Base-by-base conservation (phyloP, 768 basidiomycete species). In the Dioszegia hungarica region DNA sequence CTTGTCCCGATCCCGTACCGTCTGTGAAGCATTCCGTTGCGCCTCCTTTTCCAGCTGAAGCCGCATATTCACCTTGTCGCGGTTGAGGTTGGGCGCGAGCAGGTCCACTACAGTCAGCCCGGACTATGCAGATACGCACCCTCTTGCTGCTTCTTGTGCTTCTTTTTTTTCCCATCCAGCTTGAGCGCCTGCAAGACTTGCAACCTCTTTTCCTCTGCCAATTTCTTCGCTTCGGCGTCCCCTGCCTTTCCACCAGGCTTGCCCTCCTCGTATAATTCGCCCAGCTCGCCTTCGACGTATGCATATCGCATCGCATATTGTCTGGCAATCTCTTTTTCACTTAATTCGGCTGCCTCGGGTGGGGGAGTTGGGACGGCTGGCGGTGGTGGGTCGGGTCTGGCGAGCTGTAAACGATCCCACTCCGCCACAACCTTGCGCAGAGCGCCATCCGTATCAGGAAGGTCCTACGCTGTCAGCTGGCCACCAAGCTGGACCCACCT, bases 1-100 rank as follows among this genome's bases (percentile, higher is more conserved):
- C 48, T 60, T 66, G 51, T 75, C 74, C 27, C 74, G 40, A 17
- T 74, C 70, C 38, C 61, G 68, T 41, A 61, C 66, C n/a, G 47
- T 50, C 29, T 62, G 56, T 0, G 72, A 57, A 24, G 60, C 66
- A 24, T 60, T 56, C 50, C 64, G 67, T n/a, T 66, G 64, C 3
- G 66, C 56, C 36, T 75, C 72, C 52, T 66, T 53, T 24, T 71
- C 62, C 56, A 74, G 66, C 37, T 72, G 70, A n/a, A 64, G 63
- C 22, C 57, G 59, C 34, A 63, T 66, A 8, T 61, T 59, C 3
- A 72, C 66, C 39, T 75, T 75, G 14, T 70, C 74, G 33, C 61
- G 46, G 44, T 75, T 75, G 55, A 75, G 59, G 45, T 75, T 75
- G 0, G 74, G 74, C 1, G 74, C 74, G n/a, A 73, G 59, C 22